Evolutionary conservation across 495 filamentous ascomycete species (phyloP), one percentile per base, ranked within the genome.

Genomic region (Xylaria flabelliformis): DNA sequence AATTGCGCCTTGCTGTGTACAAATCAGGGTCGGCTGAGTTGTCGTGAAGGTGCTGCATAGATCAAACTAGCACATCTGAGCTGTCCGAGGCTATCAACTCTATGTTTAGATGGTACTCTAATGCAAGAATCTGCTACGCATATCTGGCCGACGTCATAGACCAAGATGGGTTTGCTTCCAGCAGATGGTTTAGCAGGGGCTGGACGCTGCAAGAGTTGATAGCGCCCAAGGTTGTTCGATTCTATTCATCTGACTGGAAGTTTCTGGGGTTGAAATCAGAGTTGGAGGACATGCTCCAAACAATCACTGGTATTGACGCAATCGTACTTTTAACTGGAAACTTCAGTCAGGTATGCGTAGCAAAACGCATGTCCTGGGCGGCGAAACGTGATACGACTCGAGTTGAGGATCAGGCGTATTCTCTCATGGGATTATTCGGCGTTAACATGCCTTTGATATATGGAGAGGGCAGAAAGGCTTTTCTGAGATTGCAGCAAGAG

Each of bases 181-280:
- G 77, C 58, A 73, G 72, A 4, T 85, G 84, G 82, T 84, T 85
- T 50, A 76, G 68, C 1, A 71, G 84, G 50, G 83, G 83, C 0
- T 86, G 82, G 81, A 84, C 82, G 4, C 55, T 85, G 29, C 81
- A 85, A 51, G 82, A 85, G 69, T 77, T 85, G 0, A 68, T 86
- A 12, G 80, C 82, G 0, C 80, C 81, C 0, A 19, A 8, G 4
- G 19, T 71, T 0, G 21, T 85, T 2, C 19, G 63, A 0, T 85
- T 86, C 67, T 83, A 74, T 67, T 72, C 78, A 12, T 6, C 9
- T 0, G 46, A 69, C 12, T 84, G 81, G 83, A n/a, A 13, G 0
- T 58, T 44, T 7, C 55, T 82, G 10, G 81, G 82, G 0, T 73
- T 63, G 0, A 81, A 79, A 42, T 17, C 21, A 1, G 46, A 46